phyloP scores from a whole-genome alignment of 1,139 yeast genomes.

The Wickerhamomyces sp. region DNA sequence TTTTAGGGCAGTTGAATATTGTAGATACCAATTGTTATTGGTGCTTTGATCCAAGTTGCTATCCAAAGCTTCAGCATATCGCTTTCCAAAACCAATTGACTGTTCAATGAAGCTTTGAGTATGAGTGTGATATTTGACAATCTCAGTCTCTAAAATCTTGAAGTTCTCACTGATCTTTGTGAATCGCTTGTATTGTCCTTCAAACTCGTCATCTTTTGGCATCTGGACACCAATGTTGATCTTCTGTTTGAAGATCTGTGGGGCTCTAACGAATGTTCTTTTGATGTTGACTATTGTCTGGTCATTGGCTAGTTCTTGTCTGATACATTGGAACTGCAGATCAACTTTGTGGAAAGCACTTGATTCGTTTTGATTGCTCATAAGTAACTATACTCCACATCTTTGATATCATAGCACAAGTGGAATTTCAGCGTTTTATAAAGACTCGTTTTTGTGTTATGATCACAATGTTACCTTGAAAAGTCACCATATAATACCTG shows the following conservation, averaged over 20 bases:
- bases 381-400: neutral
- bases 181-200: conserved; percentile 26
- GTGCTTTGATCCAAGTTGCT: conserved; percentile 23
- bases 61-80: conserved; percentile 22
- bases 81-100: too few relatives aligned
- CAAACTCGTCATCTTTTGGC: conserved; percentile 39
- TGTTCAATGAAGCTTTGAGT: conserved; percentile 17
- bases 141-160: conserved; percentile 24
- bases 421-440: too few relatives aligned
- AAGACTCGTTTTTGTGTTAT: too few relatives aligned
- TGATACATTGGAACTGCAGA: conserved; percentile 17
- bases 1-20: conserved; percentile 1
- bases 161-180: conserved; percentile 21
- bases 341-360: conserved; percentile 4
- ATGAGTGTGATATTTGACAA: conserved; percentile 16
- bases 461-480: too few relatives aligned
- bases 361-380: neutral
- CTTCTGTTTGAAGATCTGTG: conserved; percentile 36
- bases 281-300: conserved; percentile 22
- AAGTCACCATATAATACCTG: too few relatives aligned
- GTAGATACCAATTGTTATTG: neutral
- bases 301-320: conserved; percentile 21
- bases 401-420: too few relatives aligned
- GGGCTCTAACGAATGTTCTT: conserved; percentile 23
- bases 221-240: conserved; percentile 28